These are phyloP conservation scores for Yamadazyma endophytica DNA, from an alignment of 805 yeast genomes.

Conservation along the genomic window DNA sequence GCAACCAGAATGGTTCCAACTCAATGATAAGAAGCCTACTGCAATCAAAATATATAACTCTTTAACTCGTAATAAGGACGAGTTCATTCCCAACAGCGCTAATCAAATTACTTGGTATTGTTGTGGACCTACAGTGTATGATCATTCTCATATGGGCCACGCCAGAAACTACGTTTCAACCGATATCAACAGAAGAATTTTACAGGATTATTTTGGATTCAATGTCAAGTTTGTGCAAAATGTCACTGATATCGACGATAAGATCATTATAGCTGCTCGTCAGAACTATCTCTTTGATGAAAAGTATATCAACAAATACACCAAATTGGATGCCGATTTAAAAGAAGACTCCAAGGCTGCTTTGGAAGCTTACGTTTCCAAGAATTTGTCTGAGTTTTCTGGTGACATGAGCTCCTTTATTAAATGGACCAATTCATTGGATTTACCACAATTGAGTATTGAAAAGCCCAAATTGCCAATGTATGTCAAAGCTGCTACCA, in stretches of 20 bases:
- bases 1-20: conserved; percentile 36
- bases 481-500: conserved; percentile 62
- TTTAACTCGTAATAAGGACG: conserved; percentile 75
- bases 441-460: conserved; percentile 46
- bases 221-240: conserved; percentile 87
- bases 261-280: conserved; percentile 91
- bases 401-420: conserved; percentile 30
- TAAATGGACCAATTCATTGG: conserved; percentile 48
- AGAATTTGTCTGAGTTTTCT: conserved; percentile 49
- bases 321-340: conserved; percentile 30
- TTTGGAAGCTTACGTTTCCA: conserved; percentile 45
- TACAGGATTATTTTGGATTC: conserved; percentile 90
- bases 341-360: conserved; percentile 36
- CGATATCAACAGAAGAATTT: conserved; percentile 85
- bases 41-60: conserved; percentile 71
- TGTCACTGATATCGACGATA: conserved; percentile 98
- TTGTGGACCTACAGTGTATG: conserved; percentile 98
- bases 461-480: conserved; percentile 82
- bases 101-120: conserved; percentile 87
- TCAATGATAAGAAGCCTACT: no score
- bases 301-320: conserved; percentile 33
- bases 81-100: conserved; percentile 64
- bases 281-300: conserved; percentile 76
- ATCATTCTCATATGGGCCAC: conserved; percentile 96
- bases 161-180: conserved; percentile 95